Base-by-base conservation (phyloP, 2,329 filamentous ascomycete species). In the Graphilbum ipis-grandicollis region DNA sequence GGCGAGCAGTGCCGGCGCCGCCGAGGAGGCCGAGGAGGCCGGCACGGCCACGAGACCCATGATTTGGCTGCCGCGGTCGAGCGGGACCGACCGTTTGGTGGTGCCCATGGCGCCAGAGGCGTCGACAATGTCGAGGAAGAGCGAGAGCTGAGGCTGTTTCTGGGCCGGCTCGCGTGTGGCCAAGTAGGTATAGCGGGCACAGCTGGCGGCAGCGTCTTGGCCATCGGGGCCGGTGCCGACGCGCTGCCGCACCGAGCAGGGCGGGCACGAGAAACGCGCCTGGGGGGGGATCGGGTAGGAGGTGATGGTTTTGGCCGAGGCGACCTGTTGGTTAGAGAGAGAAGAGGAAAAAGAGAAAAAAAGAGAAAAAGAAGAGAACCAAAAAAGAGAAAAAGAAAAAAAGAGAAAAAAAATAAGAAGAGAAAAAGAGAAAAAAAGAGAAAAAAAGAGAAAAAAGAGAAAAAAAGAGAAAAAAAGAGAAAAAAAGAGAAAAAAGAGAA, bases 281-380 rank as follows among this genome's bases (percentile, higher is more conserved):
- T 76, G 71, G 2, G 74, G 75, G 19, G 74, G 69, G 41, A 79
- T 66, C 18, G 74, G 72, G 50, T 78, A 78, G 2, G 74, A 78
- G 7, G 73, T 77, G 46, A 78, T 64, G 42, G 77, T 57, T 42
- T 68, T 63, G 6, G 72, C 68, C 4, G 70, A 66, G 4, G 71
- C 63, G 33, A 77, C 61, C 74, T 79, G 43, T 5, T 23, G 10
- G 10, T 5, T 6, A 23, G 18, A 26, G 9, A 35, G 9, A 30
- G 14, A 23, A 10, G 10, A 23, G 10, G 10, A 23, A 23, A 23
- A n/a, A n/a, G n/a, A n/a, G n/a, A n/a, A n/a, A 30, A 30, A 30
- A n/a, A 12, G 17, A 15, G n/a, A 15, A 10, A 15, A 15, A 15
- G 14, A 25, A 22, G n/a, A n/a, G n/a, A n/a, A n/a, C n/a, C n/a